A percentile compares a stretch with the other conserved stretches of the same genome.
phyloP scores from a whole-genome alignment of 306 rosid species.

The Glycine tomentella region DNA sequence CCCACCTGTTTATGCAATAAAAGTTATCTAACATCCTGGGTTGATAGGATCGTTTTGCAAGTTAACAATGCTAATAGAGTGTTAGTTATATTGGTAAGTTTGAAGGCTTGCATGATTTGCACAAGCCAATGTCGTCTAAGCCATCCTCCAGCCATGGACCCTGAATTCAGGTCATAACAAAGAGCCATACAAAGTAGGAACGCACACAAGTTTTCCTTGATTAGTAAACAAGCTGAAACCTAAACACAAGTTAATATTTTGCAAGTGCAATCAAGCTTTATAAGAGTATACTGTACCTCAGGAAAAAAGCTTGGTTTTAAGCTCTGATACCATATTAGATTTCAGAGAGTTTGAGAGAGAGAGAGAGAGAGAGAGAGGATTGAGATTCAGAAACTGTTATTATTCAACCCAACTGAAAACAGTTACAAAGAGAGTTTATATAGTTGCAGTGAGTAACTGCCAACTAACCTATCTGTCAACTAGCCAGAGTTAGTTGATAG shows the following conservation, averaged over 20 bases:
- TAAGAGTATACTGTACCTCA: no score
- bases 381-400: no score
- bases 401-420: no score
- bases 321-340: no score
- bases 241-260: constrained; percentile 6
- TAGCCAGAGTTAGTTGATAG: no score
- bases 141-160: not conserved
- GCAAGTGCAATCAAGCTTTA: not conserved
- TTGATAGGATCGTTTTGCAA: constrained; percentile 10
- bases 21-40: constrained; percentile 43
- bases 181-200: not conserved
- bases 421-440: no score
- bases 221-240: constrained; percentile 10
- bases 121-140: not conserved
- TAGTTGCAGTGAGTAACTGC: no score
- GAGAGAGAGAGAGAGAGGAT: no score
- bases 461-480: no score
- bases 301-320: no score
- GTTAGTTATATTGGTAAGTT: constrained; percentile 2
- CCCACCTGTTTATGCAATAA: constrained; percentile 76
- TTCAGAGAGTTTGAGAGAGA: no score
- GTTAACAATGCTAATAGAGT: not conserved
- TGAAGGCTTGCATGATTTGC: not conserved
- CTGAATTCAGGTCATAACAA: not conserved
- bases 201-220: not conserved